A percentile compares a stretch with the other conserved stretches of the same genome.
phyloP scores from a whole-genome alignment of 805 yeast genomes.

The Dipodascus albidus region DNA sequence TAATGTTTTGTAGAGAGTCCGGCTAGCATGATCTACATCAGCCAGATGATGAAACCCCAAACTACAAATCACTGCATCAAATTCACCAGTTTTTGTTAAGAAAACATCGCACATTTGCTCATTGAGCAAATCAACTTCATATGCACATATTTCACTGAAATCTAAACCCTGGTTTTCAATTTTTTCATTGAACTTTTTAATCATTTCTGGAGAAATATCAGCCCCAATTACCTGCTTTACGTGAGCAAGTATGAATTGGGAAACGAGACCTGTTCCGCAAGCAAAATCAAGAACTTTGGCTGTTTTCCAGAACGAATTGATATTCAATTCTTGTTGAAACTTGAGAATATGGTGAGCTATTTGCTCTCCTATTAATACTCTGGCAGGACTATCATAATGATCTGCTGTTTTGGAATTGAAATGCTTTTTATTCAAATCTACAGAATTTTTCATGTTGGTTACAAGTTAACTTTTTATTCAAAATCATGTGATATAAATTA shows the following conservation, averaged over 20 bases:
- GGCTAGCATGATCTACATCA: neutral
- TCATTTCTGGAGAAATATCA: neutral
- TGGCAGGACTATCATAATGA: neutral
- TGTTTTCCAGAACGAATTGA: neutral
- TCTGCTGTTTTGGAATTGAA: neutral
- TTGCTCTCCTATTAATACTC: neutral
- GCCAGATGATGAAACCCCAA: neutral
- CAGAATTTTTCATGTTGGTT: too few relatives aligned
- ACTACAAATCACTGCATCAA: neutral
- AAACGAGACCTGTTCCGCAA: neutral
- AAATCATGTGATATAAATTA: too few relatives aligned
- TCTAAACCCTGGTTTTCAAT: neutral
- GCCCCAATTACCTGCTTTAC: neutral
- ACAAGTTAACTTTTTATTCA: too few relatives aligned
- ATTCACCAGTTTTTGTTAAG: neutral
- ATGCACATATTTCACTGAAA: neutral
- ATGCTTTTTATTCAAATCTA: neutral
- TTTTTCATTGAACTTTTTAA: neutral
- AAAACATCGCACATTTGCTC: too few relatives aligned
- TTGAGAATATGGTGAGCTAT: neutral
- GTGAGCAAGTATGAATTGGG: neutral
- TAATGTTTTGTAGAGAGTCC: neutral
- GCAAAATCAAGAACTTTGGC: neutral
- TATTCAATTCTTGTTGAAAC: neutral
- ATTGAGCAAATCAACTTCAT: neutral